Evolutionary conservation across 148 eudicot species (phyloP).

Genomic region (Suaeda aralocaspica): DNA sequence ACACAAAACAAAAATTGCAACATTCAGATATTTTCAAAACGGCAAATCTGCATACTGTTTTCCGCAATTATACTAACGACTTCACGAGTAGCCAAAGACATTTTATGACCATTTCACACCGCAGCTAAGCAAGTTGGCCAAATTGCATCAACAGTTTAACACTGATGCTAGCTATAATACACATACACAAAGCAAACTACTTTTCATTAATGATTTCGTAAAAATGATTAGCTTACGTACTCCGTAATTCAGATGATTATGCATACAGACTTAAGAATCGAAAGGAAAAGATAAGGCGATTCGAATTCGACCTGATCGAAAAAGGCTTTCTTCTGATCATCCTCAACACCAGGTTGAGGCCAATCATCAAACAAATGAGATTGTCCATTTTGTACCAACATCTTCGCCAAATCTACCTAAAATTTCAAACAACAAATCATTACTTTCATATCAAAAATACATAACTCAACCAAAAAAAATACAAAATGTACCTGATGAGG

Average conservation of each 20-base stretch:
- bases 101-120: no score
- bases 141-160: neutral
- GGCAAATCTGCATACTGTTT: no score
- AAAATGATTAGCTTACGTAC: no score
- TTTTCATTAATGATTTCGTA: no score
- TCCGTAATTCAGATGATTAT: no score
- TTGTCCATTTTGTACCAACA: constrained; percentile 69
- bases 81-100: no score
- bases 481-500: constrained; percentile 43
- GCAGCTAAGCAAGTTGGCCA: no score
- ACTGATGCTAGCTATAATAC: no score
- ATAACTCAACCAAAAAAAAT: neutral
- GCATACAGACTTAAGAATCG: neutral
- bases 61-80: no score
- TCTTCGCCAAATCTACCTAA: constrained; percentile 68
- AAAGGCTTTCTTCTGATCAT: constrained; percentile 60
- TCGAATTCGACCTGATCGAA: constrained; percentile 60
- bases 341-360: constrained; percentile 75
- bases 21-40: no score
- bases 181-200: no score
- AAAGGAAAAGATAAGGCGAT: neutral
- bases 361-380: constrained; percentile 69
- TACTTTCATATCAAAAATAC: neutral
- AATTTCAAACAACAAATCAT: neutral
- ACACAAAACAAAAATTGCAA: no score